Evolutionary conservation across 352 stramenopile species (phyloP), one percentile per base, ranked within the genome.

Genomic region (Phytophthora agathidicida): DNA sequence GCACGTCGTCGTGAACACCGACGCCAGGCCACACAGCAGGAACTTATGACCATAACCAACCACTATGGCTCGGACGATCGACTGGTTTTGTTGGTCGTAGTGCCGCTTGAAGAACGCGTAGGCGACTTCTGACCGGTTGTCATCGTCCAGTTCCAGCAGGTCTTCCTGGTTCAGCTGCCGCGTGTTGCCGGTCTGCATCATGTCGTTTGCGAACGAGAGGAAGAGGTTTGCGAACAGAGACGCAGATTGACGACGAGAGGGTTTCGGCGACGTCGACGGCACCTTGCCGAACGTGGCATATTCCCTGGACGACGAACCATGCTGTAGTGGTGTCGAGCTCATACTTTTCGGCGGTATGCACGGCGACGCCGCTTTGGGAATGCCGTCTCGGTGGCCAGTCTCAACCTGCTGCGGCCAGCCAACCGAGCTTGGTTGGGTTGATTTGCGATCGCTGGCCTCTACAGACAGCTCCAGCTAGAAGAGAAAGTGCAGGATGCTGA

Each of bases 111-210:
- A 77, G 5, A 31, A 26, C 14, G 20, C 37, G 19, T 63, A 77
- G n/a, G 63, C 63, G 3, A 28, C 20, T 7, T 36, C 19, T 10
- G 60, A 57, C 4, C 47, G 31, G 44, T 74, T 73, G 6, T 59
- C 51, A 20, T 45, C 36, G 16, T 64, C 56, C 30, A 72, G 59
- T 23, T 65, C 50, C 68, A 71, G 77, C 27, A 87, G 19, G 43
- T 83, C 77, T 9, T 67, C 39, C 6, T 58, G 23, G 13, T 73
- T n/a, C 17, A 88, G 65, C 51, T 80, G 65, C 1, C 65, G 65
- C 42, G 43, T 27, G 37, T 83, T 76, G 55, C 77, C 74, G 3
- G 52, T 17, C 11, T 44, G 19, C 46, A 86, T 73, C 44, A 86
- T 30, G 3, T 68, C 58, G n/a, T 63, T 50, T 26, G 62, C 67